These are phyloP conservation scores for Zygnema cylindricum DNA, from an alignment of 139 green algal species.

Conservation along the genomic window DNA sequence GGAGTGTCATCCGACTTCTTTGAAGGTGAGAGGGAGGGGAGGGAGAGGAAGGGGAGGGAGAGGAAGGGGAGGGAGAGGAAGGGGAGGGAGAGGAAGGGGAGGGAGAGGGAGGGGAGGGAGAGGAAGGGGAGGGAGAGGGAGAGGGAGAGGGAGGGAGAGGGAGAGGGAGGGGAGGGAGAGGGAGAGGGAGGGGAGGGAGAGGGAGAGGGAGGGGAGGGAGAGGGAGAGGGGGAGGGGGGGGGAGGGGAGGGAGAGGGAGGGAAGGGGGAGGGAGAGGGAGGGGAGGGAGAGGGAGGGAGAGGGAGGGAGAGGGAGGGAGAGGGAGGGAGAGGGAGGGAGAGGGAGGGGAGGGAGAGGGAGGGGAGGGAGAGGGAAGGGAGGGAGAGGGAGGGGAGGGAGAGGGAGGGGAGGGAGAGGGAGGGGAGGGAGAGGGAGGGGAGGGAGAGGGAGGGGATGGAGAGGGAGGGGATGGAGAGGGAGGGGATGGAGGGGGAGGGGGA, in stretches of 20 bases:
- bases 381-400: background rate
- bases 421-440: slow-evolving; percentile 9
- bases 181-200: background rate
- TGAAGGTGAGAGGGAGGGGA: slow-evolving; percentile 6
- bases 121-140: background rate
- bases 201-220: background rate
- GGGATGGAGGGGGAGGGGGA: slow-evolving; percentile 14
- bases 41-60: background rate
- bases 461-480: too few species aligned
- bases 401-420: background rate
- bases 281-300: slow-evolving; percentile 3
- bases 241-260: background rate
- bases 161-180: background rate
- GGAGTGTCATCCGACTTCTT: background rate
- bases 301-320: slow-evolving; percentile 4
- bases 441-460: background rate
- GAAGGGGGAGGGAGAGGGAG: background rate
- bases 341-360: background rate
- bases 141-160: background rate
- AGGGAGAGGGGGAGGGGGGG: background rate
- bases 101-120: background rate
- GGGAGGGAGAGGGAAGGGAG: background rate
- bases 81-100: background rate
- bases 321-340: background rate
- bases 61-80: slow-evolving; percentile 1